Percentiles rank a stretch among this genome's conserved stretches.
Evolutionary conservation across 1,139 yeast species (phyloP).

Genomic region (Diutina sp.): DNA sequence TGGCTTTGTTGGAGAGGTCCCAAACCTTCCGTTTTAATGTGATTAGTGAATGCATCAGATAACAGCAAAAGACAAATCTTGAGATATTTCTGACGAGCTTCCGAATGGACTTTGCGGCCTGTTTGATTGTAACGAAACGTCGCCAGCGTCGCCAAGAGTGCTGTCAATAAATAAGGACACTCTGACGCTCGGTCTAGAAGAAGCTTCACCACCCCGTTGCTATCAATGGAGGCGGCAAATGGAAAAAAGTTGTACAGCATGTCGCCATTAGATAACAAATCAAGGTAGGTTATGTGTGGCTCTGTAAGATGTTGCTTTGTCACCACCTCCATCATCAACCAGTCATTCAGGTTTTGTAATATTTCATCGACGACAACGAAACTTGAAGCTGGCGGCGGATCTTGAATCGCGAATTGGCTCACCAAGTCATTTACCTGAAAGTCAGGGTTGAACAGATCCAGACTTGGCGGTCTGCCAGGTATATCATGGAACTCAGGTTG

Average conservation of each 20-base stretch:
- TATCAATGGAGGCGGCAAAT: constrained; percentile 23
- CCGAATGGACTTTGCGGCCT: constrained; percentile 17
- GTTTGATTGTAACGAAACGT: constrained; percentile 24
- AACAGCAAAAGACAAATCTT: constrained; percentile 19
- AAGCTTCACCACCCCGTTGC: constrained; percentile 21
- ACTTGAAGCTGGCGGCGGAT: neutral
- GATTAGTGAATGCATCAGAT: constrained; percentile 17
- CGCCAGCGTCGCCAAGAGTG: constrained; percentile 25
- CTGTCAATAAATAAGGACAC: constrained; percentile 23
- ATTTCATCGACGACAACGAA: neutral
- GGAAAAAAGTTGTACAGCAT: constrained; percentile 23
- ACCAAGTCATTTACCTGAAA: neutral
- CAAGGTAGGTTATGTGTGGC: constrained; percentile 21
- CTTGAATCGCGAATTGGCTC: neutral
- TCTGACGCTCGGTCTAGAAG: constrained; percentile 20
- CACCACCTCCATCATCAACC: neutral
- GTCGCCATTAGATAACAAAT: constrained; percentile 16
- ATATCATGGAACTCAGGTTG: neutral
- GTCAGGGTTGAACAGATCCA: neutral
- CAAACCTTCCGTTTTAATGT: constrained; percentile 7
- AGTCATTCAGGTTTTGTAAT: neutral
- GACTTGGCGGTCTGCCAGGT: neutral
- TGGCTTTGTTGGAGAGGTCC: constrained; percentile 4
- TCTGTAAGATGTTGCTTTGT: constrained; percentile 6
- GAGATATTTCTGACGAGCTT: constrained; percentile 18